A percentile compares a stretch with the other conserved stretches of the same genome.
Conservation (phyloP, 106 monocot species). For the Iris macrosiphon region DNA sequence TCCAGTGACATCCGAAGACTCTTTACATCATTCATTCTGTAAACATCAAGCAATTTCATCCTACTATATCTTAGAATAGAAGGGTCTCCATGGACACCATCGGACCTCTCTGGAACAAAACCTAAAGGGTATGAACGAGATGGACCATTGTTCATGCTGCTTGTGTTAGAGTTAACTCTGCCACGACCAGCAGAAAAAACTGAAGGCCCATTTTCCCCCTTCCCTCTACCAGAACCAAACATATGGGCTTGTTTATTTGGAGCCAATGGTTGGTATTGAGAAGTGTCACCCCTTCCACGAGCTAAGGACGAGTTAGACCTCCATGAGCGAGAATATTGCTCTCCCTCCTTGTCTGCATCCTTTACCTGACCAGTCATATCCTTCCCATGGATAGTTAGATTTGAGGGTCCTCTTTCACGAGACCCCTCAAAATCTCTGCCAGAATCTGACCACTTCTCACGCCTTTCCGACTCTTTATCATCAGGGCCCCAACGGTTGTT, state of each 20-base stretch:
- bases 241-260: slow-evolving; percentile 29
- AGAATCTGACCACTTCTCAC: slow-evolving; percentile 66
- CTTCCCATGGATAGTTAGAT: slow-evolving; percentile 28
- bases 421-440: slow-evolving; percentile 41
- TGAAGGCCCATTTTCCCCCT: slow-evolving; percentile 47
- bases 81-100: slow-evolving; percentile 32
- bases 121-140: slow-evolving; percentile 25
- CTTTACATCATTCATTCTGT: slow-evolving; percentile 53
- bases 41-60: slow-evolving; percentile 91
- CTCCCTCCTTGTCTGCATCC: slow-evolving; percentile 70
- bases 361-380: slow-evolving; percentile 43
- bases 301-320: slow-evolving; percentile 41
- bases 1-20: slow-evolving; percentile 24
- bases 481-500: slow-evolving; percentile 89
- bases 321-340: slow-evolving; percentile 61
- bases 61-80: slow-evolving; percentile 56
- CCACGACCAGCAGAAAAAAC: slow-evolving; percentile 36
- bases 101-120: slow-evolving; percentile 32
- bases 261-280: slow-evolving; percentile 21
- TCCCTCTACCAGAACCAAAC: slow-evolving; percentile 59
- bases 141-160: slow-evolving; percentile 12
- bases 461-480: slow-evolving; percentile 70
- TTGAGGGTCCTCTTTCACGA: slow-evolving; percentile 37
- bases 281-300: slow-evolving; percentile 59
- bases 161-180: slow-evolving; percentile 25